phyloP scores from a whole-genome alignment of 208 protist species.

The Trypanosoma mega region DNA sequence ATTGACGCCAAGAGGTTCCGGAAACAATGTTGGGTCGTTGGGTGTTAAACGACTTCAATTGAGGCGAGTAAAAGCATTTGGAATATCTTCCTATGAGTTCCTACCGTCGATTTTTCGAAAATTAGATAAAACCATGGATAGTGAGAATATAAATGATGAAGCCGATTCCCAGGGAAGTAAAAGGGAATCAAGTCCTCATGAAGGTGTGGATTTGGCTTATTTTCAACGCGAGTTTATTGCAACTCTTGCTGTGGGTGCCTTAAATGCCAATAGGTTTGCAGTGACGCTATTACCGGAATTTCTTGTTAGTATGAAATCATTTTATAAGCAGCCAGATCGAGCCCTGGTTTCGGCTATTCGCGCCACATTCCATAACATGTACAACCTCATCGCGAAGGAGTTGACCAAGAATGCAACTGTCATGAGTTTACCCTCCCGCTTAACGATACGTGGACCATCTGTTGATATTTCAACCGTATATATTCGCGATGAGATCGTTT shows the following conservation, averaged over 20 bases:
- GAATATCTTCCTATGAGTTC: conserved; percentile 43
- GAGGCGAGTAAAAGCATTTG: no score
- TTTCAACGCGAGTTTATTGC: conserved; percentile 63
- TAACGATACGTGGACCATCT: conserved; percentile 30
- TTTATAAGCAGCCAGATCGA: conserved; percentile 43
- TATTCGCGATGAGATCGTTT: conserved; percentile 53
- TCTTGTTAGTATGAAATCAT: conserved; percentile 51
- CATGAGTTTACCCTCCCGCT: neutral
- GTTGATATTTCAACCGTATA: conserved; percentile 59
- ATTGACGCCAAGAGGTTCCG: no score
- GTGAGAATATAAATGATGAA: no score
- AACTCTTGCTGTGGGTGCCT: conserved; percentile 35
- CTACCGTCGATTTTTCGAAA: conserved; percentile 71
- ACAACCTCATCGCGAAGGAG: conserved; percentile 41
- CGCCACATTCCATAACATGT: conserved; percentile 51
- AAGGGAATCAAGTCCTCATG: conserved; percentile 6
- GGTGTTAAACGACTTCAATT: no score
- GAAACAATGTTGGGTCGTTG: no score
- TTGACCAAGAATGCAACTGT: conserved; percentile 21
- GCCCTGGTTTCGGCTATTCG: conserved; percentile 42
- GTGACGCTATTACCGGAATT: conserved; percentile 53
- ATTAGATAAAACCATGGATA: conserved; percentile 19
- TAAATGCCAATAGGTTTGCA: conserved; percentile 37
- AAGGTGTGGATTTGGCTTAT: conserved; percentile 37
- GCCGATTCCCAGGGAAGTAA: conserved; percentile 7